phyloP scores from a whole-genome alignment of 2,329 filamentous ascomycete species.

The Didymella segeticola region DNA sequence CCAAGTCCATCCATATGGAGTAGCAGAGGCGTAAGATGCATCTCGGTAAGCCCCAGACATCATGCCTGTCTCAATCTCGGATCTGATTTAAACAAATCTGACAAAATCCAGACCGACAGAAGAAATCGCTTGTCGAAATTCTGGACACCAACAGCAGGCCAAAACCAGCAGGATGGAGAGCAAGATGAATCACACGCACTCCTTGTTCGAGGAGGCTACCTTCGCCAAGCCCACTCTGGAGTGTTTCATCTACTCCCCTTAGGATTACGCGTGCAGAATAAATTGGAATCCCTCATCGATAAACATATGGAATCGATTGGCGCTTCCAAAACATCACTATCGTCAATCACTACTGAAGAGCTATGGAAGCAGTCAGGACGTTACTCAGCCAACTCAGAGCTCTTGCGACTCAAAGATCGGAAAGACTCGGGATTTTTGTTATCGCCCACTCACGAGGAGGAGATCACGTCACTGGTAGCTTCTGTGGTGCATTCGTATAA shows the following conservation, averaged over 20 bases:
- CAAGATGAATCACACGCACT: conserved; percentile 55
- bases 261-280: conserved; percentile 84
- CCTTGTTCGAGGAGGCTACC: conserved; percentile 54
- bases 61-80: neutral
- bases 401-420: conserved; percentile 82
- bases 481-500: conserved; percentile 81
- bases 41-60: conserved; percentile 46
- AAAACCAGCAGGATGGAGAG: conserved; percentile 61
- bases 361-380: conserved; percentile 87
- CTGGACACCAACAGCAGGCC: conserved; percentile 80
- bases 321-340: conserved; percentile 82
- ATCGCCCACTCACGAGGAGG: conserved; percentile 94
- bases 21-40: conserved; percentile 30
- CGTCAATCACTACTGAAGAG: conserved; percentile 82
- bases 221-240: conserved; percentile 75
- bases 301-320: conserved; percentile 84
- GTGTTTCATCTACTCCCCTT: conserved; percentile 92
- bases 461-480: conserved; percentile 84
- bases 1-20: conserved; percentile 3
- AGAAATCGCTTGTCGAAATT: conserved; percentile 72
- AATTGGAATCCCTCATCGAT: conserved; percentile 84
- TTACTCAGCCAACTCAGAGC: conserved; percentile 77
- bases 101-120: conserved; percentile 57
- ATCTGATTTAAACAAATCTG: neutral
- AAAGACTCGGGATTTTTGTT: conserved; percentile 77